Conservation (phyloP, 257 asterid genomes). For the Buddleja alternifolia region DNA sequence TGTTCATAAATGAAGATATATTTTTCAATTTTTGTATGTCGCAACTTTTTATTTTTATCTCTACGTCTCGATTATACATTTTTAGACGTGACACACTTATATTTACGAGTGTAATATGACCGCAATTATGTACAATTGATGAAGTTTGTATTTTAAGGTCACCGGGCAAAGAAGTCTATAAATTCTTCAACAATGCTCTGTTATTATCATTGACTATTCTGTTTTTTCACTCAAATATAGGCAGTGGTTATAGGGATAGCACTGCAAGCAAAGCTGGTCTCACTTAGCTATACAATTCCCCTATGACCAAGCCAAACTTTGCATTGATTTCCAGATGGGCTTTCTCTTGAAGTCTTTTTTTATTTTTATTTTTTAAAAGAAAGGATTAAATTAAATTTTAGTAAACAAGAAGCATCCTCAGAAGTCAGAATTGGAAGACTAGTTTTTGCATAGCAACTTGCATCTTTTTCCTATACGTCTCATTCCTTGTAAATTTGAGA, state of each 20-base stretch:
- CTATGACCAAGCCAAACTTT: conserved; percentile 18
- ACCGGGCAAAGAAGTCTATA: conserved; percentile 23
- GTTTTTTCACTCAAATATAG: conserved; percentile 27
- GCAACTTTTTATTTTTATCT: too few species aligned
- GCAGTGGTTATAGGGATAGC: conserved; percentile 39
- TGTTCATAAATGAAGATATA: too few species aligned
- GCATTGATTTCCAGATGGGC: conserved; percentile 18
- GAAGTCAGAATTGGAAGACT: too few species aligned
- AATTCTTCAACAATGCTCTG: conserved; percentile 30
- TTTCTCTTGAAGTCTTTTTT: conserved; percentile 23
- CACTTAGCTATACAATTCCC: not conserved
- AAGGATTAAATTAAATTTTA: not conserved
- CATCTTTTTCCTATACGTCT: too few species aligned
- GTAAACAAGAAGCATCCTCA: not conserved
- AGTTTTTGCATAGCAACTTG: too few species aligned
- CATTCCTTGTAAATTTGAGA: not conserved
- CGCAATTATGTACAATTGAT: not conserved
- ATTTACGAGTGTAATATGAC: too few species aligned
- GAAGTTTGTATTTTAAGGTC: not conserved
- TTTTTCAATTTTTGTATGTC: too few species aligned
- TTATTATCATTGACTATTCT: conserved; percentile 17
- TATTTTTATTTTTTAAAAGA: conserved; percentile 10
- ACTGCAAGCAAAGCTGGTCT: conserved; percentile 35
- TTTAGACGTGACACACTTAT: too few species aligned
- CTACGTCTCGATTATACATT: too few species aligned